Evolutionary conservation across 1,284 basidiomycete species (phyloP).

Genomic region (Rhodotorula sp.): DNA sequence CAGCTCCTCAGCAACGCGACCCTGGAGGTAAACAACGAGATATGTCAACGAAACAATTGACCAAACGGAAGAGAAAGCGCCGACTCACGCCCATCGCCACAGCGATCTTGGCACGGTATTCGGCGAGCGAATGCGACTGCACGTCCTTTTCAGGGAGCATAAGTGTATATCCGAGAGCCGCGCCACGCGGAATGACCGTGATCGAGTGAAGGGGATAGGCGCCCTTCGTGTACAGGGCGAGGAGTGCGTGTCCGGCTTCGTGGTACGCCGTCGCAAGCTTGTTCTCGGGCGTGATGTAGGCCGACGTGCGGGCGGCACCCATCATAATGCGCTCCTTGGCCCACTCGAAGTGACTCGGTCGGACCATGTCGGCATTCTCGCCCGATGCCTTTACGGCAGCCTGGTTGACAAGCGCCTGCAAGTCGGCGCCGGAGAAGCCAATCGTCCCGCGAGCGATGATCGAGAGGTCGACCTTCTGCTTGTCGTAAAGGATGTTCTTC

Average conservation of each 20-base stretch:
- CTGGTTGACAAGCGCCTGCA: constrained; percentile 45
- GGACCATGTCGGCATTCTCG: constrained; percentile 69
- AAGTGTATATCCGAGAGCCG: constrained; percentile 83
- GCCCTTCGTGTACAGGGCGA: constrained; percentile 84
- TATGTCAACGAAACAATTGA: neutral
- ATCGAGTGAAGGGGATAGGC: constrained; percentile 85
- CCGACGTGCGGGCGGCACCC: constrained; percentile 87
- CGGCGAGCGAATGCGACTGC: constrained; percentile 48
- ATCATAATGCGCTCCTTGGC: constrained; percentile 85
- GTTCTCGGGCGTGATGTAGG: constrained; percentile 77
- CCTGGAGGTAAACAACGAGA: constrained; percentile 46
- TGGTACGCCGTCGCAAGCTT: constrained; percentile 83
- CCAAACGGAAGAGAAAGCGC: neutral
- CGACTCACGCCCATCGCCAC: constrained; percentile 27
- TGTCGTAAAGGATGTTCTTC: constrained; percentile 66
- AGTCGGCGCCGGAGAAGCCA: constrained; percentile 73
- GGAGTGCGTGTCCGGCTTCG: constrained; percentile 90
- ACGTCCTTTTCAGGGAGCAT: constrained; percentile 77
- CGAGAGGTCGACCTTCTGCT: constrained; percentile 70
- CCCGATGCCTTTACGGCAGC: constrained; percentile 90
- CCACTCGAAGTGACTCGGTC: constrained; percentile 88
- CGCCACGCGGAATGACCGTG: constrained; percentile 89
- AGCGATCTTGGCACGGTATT: constrained; percentile 34
- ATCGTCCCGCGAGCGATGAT: constrained; percentile 85
- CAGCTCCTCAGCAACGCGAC: constrained; percentile 87